phyloP scores from a whole-genome alignment of 106 monocot genomes.

The Platanthera zijinensis region DNA sequence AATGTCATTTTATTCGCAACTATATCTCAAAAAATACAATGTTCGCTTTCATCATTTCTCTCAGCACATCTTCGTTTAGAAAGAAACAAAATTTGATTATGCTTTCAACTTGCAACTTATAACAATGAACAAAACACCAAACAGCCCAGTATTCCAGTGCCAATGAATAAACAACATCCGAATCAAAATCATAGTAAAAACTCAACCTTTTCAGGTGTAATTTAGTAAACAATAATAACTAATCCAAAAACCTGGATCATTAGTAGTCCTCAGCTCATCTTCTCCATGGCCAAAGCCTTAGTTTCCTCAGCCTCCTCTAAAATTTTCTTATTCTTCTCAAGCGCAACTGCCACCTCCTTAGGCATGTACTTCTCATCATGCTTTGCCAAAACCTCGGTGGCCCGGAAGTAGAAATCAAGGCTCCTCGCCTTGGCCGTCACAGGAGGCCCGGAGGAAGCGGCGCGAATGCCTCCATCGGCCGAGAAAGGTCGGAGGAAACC shows the following conservation, averaged over 20 bases:
- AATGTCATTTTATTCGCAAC: neutral
- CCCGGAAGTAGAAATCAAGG: conserved; percentile 62
- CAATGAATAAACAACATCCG: neutral
- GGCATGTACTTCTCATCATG: conserved; percentile 99
- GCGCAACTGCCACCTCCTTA: conserved; percentile 78
- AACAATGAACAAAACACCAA: neutral
- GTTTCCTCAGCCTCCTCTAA: conserved; percentile 40
- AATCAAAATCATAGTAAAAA: conserved; percentile 1
- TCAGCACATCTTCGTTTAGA: neutral
- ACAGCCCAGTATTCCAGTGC: neutral
- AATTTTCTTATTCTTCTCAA: conserved; percentile 87
- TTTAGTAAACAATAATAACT: neutral
- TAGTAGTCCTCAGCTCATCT: neutral
- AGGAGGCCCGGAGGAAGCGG: conserved; percentile 4
- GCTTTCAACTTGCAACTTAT: neutral
- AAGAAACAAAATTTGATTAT: neutral
- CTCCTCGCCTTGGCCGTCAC: conserved; percentile 66
- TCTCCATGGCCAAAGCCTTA: conserved; percentile 5
- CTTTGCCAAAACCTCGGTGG: conserved; percentile 90
- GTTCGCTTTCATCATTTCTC: neutral
- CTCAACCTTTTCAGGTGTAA: neutral
- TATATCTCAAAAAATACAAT: neutral
- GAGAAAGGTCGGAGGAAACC: conserved; percentile 58
- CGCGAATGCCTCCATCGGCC: conserved; percentile 5
- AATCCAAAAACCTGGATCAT: conserved; percentile 13